Evolutionary conservation across 2,329 filamentous ascomycete genomes (phyloP).

Genomic region (Fusarium phyllophilum): DNA sequence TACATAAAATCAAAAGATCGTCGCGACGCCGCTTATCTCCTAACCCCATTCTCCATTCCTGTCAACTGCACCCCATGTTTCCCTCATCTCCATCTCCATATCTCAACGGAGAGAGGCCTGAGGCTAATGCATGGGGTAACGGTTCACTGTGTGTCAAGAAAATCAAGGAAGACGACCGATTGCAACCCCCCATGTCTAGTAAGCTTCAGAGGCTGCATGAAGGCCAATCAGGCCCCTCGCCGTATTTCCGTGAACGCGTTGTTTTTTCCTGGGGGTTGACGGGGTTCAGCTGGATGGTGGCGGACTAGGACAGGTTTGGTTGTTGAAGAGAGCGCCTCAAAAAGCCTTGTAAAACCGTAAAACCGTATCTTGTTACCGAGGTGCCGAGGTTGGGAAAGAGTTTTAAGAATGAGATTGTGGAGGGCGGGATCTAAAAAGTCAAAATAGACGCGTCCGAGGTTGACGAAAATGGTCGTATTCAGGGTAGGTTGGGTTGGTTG

Average conservation of each 20-base stretch:
- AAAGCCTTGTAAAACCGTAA: constrained; percentile 5
- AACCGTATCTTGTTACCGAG: background rate
- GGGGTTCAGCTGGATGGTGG: constrained; percentile 13
- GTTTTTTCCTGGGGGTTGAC: background rate
- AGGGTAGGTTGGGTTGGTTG: background rate
- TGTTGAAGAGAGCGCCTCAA: constrained; percentile 7
- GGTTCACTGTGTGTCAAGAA: background rate
- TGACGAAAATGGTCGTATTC: background rate
- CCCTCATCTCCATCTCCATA: constrained; percentile 3
- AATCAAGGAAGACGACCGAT: background rate
- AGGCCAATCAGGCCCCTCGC: constrained; percentile 19
- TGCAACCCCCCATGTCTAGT: background rate
- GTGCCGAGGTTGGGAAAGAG: constrained; percentile 5
- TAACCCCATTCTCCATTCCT: constrained; percentile 6
- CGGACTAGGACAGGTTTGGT: background rate
- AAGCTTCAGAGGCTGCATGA: background rate
- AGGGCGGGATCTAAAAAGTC: background rate
- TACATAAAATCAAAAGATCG: background rate
- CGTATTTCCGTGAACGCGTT: constrained; percentile 8
- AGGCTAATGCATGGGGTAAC: constrained; percentile 32
- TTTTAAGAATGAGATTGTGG: background rate
- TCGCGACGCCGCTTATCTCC: constrained; percentile 4
- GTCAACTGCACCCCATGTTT: constrained; percentile 14
- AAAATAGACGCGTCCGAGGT: background rate
- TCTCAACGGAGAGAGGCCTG: background rate